phyloP scores from a whole-genome alignment of 2,329 filamentous ascomycete genomes.

The Colletotrichum nymphaeae region DNA sequence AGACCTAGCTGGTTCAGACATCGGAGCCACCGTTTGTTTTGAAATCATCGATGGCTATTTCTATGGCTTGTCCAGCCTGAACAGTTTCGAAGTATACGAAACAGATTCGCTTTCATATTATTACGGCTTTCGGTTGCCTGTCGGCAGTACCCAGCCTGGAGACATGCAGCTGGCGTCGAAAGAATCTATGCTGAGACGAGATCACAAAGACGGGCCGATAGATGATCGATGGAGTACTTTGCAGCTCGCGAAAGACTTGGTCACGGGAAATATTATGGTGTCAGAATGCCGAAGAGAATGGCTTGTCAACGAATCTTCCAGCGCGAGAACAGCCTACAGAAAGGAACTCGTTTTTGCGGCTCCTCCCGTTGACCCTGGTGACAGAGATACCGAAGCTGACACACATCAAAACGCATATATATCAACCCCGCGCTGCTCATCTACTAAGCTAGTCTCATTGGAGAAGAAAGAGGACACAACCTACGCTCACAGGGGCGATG shows the following conservation, averaged over 20 bases:
- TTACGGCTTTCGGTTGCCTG: constrained; percentile 71
- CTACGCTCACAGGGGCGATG: constrained; percentile 62
- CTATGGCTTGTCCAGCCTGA: constrained; percentile 77
- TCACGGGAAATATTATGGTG: constrained; percentile 67
- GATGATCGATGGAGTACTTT: constrained; percentile 81
- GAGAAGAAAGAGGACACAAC: constrained; percentile 46
- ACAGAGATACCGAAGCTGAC: not conserved
- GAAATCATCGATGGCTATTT: constrained; percentile 74
- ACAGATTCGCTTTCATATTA: constrained; percentile 78
- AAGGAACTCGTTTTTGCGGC: constrained; percentile 44
- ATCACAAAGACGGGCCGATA: constrained; percentile 76
- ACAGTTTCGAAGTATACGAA: constrained; percentile 70
- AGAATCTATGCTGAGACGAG: constrained; percentile 69
- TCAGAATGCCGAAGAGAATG: constrained; percentile 79
- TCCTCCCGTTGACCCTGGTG: constrained; percentile 36
- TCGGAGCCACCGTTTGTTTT: constrained; percentile 77
- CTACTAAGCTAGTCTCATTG: not conserved
- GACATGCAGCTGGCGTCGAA: constrained; percentile 54
- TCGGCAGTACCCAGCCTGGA: constrained; percentile 56
- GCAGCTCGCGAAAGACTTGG: constrained; percentile 69
- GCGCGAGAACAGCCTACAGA: constrained; percentile 74
- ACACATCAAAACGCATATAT: not conserved
- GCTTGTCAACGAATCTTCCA: constrained; percentile 62
- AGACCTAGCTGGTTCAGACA: constrained; percentile 71
- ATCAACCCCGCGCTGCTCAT: not conserved